Evolutionary conservation across 257 asterid genomes (phyloP), one percentile per base, ranked within the genome.

Genomic region (Ehretia macrophylla): DNA sequence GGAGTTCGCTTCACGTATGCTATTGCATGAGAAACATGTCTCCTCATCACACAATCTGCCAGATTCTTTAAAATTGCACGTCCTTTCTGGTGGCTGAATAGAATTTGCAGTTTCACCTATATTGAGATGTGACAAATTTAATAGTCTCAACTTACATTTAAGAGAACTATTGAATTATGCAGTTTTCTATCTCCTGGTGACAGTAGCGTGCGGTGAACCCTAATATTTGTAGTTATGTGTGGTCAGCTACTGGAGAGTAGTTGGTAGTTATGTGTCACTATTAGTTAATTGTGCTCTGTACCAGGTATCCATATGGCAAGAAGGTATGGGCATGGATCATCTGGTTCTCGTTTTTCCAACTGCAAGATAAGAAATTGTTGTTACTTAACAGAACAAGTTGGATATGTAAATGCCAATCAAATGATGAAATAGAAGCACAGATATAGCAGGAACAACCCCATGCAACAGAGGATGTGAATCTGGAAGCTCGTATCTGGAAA

Each of bases 251-350:
- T 14, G 17, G 62, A 32, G 38, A 44, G 39, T 47, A 53, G 55
- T 22, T 56, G 14, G 18, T 59, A 47, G 35, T 21, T 39, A 35
- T 32, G 20, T 11, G 62, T 52, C 51, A 55, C 14, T 44, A 32
- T 19, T 35, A 9, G 54, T 1, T 14, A 39, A 17, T 14, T 59
- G 49, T 40, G 23, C 27, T 32, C 11, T 27, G 65, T 86, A 88
- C 99, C 99, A 56, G 99, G 97, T 73, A 96, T 85, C 99, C 99
- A 93, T 61, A 93, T 93, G 20, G 97, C 96, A 42, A 93, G 97
- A 63, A 93, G 93, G 81, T 93, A 93, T 10, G 94, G 85, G 65
- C 74, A 68, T 51, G 99, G 99, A 74, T 93, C 99, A 72, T 93
- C 97, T 67, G 81, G 85, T 77, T 93, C 96, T 81, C 97, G 81